These are phyloP conservation scores for Hawksworthiomyces lignivorus DNA, from an alignment of 2,329 filamentous ascomycete genomes.

Conservation along the genomic window DNA sequence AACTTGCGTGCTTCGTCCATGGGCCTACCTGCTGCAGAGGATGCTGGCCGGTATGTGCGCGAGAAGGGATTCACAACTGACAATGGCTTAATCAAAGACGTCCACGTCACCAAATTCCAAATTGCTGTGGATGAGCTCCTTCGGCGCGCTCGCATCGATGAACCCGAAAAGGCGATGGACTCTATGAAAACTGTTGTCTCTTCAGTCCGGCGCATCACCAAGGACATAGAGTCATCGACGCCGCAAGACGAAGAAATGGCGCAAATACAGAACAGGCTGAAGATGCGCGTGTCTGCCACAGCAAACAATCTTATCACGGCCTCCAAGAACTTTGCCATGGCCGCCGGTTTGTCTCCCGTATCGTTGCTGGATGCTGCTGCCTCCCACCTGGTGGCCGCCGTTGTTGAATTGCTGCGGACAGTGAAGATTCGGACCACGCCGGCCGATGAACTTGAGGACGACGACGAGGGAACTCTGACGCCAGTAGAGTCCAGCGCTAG, in stretches of 20 bases:
- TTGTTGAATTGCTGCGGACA: constrained; percentile 75
- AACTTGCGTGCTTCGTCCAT: constrained; percentile 73
- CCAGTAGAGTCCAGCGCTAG: constrained; percentile 56
- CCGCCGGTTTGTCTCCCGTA: constrained; percentile 82
- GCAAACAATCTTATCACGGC: constrained; percentile 95
- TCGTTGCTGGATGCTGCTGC: constrained; percentile 88
- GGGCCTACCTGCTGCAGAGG: constrained; percentile 60
- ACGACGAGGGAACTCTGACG: constrained; percentile 59
- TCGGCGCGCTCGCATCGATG: constrained; percentile 64
- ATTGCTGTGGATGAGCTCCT: constrained; percentile 88
- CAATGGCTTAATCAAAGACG: constrained; percentile 76
- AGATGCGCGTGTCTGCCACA: constrained; percentile 77
- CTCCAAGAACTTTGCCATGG: constrained; percentile 79
- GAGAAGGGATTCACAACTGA: constrained; percentile 62
- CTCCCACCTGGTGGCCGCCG: constrained; percentile 75
- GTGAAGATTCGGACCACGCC: constrained; percentile 79
- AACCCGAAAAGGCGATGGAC: constrained; percentile 68
- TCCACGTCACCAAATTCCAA: constrained; percentile 92
- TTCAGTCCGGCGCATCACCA: constrained; percentile 75
- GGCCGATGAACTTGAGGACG: constrained; percentile 66
- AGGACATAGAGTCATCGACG: constrained; percentile 60
- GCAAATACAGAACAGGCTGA: constrained; percentile 61
- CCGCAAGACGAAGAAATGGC: constrained; percentile 44
- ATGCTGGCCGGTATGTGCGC: constrained; percentile 59
- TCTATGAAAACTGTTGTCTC: constrained; percentile 82